phyloP scores from a whole-genome alignment of 1,139 yeast genomes.

The Wickerhamiella infanticola region DNA sequence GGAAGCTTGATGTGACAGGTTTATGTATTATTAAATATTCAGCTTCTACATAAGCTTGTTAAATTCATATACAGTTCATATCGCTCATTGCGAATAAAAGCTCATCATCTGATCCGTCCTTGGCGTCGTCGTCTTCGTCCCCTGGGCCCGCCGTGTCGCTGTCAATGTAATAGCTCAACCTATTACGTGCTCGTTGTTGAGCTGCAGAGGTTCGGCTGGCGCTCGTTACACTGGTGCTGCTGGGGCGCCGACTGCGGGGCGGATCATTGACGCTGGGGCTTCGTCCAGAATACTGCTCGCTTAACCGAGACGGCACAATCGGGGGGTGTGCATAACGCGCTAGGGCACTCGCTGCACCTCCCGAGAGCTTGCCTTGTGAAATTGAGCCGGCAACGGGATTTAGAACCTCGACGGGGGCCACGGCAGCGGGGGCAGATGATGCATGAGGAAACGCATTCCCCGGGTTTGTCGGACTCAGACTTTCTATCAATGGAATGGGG shows the following conservation, averaged over 20 bases:
- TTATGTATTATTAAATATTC: neutral
- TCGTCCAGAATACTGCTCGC: constrained; percentile 18
- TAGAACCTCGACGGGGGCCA: neutral
- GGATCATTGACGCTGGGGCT: constrained; percentile 7
- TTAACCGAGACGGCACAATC: constrained; percentile 22
- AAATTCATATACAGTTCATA: constrained; percentile 34
- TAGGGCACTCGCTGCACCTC: constrained; percentile 27
- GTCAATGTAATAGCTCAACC: constrained; percentile 13
- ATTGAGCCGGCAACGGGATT: neutral
- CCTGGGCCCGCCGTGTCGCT: constrained; percentile 1
- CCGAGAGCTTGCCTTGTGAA: constrained; percentile 12
- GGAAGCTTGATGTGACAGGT: neutral
- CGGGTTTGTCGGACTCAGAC: neutral
- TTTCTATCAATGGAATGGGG: neutral
- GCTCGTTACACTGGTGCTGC: neutral
- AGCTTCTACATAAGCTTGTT: neutral
- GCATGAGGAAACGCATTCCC: neutral
- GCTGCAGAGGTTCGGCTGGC: neutral
- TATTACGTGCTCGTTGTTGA: constrained; percentile 6
- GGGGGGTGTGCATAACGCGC: constrained; percentile 13
- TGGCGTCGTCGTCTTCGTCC: constrained; percentile 11
- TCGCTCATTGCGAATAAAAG: constrained; percentile 82
- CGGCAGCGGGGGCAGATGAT: neutral
- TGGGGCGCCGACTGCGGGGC: neutral
- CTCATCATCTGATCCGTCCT: constrained; percentile 62